A percentile compares a stretch with the other conserved stretches of the same genome.
These are phyloP conservation scores for Cardiospermum halicacabum DNA, from an alignment of 345 rosid species.

Conservation along the genomic window DNA sequence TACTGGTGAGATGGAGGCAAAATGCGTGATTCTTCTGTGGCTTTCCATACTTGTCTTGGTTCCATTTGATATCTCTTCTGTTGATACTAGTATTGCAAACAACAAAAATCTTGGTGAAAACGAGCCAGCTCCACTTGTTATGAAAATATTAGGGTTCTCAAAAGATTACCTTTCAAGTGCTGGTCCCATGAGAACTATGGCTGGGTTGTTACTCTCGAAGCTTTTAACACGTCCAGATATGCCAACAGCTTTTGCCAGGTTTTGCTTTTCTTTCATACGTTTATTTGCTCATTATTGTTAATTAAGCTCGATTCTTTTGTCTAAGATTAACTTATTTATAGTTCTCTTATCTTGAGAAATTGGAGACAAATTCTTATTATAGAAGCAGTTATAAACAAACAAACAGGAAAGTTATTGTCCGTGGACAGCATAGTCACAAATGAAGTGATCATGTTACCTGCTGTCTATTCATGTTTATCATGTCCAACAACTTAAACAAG, in stretches of 20 bases:
- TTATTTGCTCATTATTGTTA: not conserved
- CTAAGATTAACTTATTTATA: not conserved
- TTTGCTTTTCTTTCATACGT: slow-evolving; percentile 3
- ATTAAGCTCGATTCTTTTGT: not conserved
- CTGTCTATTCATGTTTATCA: not conserved
- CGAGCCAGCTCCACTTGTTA: slow-evolving; percentile 67
- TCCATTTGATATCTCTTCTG: slow-evolving; percentile 90
- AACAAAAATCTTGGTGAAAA: slow-evolving; percentile 31
- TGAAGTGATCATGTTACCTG: not conserved
- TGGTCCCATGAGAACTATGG: slow-evolving; percentile 90
- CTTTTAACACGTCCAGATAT: slow-evolving; percentile 94
- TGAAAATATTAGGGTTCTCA: slow-evolving; percentile 65
- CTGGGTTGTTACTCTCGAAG: slow-evolving; percentile 79
- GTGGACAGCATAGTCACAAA: not conserved
- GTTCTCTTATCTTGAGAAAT: not conserved
- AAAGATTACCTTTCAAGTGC: slow-evolving; percentile 86
- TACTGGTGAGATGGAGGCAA: slow-evolving; percentile 96
- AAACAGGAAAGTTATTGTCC: not conserved
- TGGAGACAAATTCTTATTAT: not conserved
- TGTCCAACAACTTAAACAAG: not conserved
- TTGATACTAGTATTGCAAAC: slow-evolving; percentile 67
- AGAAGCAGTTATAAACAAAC: not conserved
- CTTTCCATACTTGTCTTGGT: slow-evolving; percentile 86
- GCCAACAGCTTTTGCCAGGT: slow-evolving; percentile 79
- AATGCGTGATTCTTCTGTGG: slow-evolving; percentile 87